Evolutionary conservation across 1,284 basidiomycete species (phyloP).

Genomic region (Tylopilus sp.): DNA sequence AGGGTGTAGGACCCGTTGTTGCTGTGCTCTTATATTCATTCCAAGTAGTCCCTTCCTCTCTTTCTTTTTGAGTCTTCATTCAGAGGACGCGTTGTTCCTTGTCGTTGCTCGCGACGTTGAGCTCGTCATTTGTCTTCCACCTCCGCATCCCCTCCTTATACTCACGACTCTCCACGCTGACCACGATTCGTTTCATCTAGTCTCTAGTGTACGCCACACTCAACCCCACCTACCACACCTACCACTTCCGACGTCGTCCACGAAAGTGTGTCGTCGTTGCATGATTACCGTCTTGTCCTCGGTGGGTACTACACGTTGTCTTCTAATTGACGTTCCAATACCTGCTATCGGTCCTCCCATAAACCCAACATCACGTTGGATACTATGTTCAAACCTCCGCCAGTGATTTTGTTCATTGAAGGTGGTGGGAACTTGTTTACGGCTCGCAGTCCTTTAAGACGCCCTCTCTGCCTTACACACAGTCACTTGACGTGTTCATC

Average conservation of each 20-base stretch:
- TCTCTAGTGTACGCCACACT: conserved; percentile 34
- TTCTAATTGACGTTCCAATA: conserved; percentile 5
- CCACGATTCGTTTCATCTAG: conserved; percentile 40
- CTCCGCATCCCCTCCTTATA: conserved; percentile 30
- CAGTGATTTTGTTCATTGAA: conserved; percentile 9
- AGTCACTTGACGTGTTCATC: conserved; percentile 15
- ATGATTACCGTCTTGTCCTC: conserved; percentile 22
- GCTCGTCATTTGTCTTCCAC: conserved; percentile 23
- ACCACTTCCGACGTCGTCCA: conserved; percentile 16
- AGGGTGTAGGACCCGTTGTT: conserved; percentile 17
- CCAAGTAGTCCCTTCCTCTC: conserved; percentile 17
- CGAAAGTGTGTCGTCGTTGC: conserved; percentile 28
- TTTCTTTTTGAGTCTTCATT: conserved; percentile 28
- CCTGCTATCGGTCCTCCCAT: not conserved
- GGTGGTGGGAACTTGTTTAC: not conserved
- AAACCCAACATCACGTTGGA: conserved; percentile 10
- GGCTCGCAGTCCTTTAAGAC: not conserved
- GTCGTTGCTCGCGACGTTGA: conserved; percentile 31
- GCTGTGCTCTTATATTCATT: conserved; percentile 34
- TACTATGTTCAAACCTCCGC: conserved; percentile 13
- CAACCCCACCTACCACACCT: conserved; percentile 10
- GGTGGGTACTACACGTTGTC: conserved; percentile 19
- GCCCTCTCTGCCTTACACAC: not conserved
- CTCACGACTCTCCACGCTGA: conserved; percentile 55
- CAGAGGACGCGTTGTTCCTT: conserved; percentile 28